These are phyloP conservation scores for Solidago caesia DNA, from an alignment of 129 eudicot species.

Conservation along the genomic window DNA sequence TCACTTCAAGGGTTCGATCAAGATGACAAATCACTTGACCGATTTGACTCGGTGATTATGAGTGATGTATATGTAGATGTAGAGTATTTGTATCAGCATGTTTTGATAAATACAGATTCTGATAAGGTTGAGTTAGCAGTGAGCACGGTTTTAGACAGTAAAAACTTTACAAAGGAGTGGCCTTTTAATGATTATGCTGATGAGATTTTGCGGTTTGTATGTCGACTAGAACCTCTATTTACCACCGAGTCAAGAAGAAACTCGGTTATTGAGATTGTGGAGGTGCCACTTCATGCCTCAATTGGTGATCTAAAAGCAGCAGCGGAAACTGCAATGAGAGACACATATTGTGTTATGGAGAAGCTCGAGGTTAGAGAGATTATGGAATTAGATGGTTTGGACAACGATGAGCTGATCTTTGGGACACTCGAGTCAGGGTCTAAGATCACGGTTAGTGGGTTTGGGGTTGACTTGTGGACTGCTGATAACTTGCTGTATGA, in stretches of 20 bases:
- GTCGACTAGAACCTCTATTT: constrained; percentile 38
- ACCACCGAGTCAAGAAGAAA: constrained; percentile 3
- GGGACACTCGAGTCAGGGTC: constrained; percentile 68
- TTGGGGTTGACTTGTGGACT: constrained; percentile 48
- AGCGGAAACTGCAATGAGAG: constrained; percentile 52
- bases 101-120: constrained; percentile 47
- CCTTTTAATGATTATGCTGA: constrained; percentile 62
- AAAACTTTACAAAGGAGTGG: constrained; percentile 76
- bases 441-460: constrained; percentile 54
- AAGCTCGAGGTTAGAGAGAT: constrained; percentile 46
- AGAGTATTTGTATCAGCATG: constrained; percentile 40
- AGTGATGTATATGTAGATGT: constrained; percentile 52
- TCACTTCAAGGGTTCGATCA: constrained; percentile 50
- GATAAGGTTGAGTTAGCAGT: constrained; percentile 44
- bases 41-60: constrained; percentile 12
- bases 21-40: neutral
- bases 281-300: constrained; percentile 65
- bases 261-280: constrained; percentile 46
- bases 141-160: constrained; percentile 49
- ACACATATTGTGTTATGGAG: constrained; percentile 72
- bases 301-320: constrained; percentile 56
- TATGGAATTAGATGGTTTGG: constrained; percentile 43
- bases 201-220: constrained; percentile 54
- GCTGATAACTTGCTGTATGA: constrained; percentile 45
- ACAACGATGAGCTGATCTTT: constrained; percentile 62